Base-by-base conservation (phyloP, 495 filamentous ascomycete genomes). In the Cercophora newfieldiana region DNA sequence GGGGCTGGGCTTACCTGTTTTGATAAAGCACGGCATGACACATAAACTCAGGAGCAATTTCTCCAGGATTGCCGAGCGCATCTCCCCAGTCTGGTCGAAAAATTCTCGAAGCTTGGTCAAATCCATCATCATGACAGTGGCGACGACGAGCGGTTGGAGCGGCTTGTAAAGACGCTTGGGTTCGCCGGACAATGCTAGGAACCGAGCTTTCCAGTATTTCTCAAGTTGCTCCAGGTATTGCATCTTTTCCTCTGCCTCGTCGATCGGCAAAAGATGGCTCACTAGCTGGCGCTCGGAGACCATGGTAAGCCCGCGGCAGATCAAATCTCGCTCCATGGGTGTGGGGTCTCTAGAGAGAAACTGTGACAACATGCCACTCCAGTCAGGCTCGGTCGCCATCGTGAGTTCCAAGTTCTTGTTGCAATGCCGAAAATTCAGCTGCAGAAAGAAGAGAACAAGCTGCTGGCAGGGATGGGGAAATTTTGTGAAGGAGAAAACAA, bases 1-100 rank as follows among this genome's bases (percentile, higher is more conserved):
- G 10, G 10, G 28, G 37, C 55, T 21, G 10, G 28, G 37, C 55
- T 21, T 58, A 21, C 26, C 28, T 37, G 55, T 58, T 58, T 58
- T 58, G 29, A 58, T 37, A 21, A 58, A 58, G 55, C 55, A 58
- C 16, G 55, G 55, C 55, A 58, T 7, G 55, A 58, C 26, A 14
- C 7, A n/a, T 10, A 58, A 58, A 3, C 12, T 10, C 29, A 7
- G n/a, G 55, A 58, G 55, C 55, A 26, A 31, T 31, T 58, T 26
- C 2, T 28, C 21, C 24, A 58, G 18, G 21, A 31, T 1, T 19
- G 5, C 3, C 21, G 2, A 3, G 54, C 54, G 54, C 5, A 33
- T 2, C 55, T 21, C 16, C 30, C 18, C 18, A 30, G 28, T 19
- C 55, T 6, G 7, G 14, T 30, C 26, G 55, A 37, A 33, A 3